Evolutionary conservation across 1,284 basidiomycete species (phyloP), one percentile per base, ranked within the genome.

Genomic region (Tremellales sp.): DNA sequence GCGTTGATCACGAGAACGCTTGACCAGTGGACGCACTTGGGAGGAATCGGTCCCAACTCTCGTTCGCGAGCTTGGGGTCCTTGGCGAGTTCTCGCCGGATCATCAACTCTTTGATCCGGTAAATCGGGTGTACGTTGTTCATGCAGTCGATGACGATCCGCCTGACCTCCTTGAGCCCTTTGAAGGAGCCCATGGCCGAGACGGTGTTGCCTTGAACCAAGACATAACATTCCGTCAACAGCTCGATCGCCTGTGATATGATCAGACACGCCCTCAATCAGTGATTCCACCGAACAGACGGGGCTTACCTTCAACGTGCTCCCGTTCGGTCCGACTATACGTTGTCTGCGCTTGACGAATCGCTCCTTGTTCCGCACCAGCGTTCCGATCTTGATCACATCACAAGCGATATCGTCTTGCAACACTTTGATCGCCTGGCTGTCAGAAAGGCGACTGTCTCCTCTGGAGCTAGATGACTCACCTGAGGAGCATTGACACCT

Each of bases 21-120:
- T 2, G n/a, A 2, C 21, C 11, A n/a, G 25, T 21, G 15, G 1
- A 68, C 71, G 58, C 44, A 75, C 73, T 85, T 15, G 96, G 96
- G 11, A 99, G 78, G 79, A 98, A 99, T 5, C 96, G 83, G 57
- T 97, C 94, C 96, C 96, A 99, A 24, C 86, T 88, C 69, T 98
- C 93, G 19, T 79, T 84, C 0, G 87, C 91, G 7, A 99, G 81
- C 67, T 97, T 94, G 3, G 96, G 94, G 67, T 99, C 96, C 76
- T 97, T 97, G 13, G 94, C 92, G 5, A 99, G 81, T 75, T 99
- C 96, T 43, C 94, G 85, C 53, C 91, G 86, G 66, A 99, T 94
- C 96, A 99, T 99, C 42, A 99, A 81, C 76, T 98, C 96, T 89
- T 99, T 99, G 76, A 99, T 99, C 60, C 93, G 86, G 72, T 99